A percentile compares a stretch with the other conserved stretches of the same genome.
phyloP scores from a whole-genome alignment of 1,284 basidiomycete genomes.

The Tylopilus sp. region DNA sequence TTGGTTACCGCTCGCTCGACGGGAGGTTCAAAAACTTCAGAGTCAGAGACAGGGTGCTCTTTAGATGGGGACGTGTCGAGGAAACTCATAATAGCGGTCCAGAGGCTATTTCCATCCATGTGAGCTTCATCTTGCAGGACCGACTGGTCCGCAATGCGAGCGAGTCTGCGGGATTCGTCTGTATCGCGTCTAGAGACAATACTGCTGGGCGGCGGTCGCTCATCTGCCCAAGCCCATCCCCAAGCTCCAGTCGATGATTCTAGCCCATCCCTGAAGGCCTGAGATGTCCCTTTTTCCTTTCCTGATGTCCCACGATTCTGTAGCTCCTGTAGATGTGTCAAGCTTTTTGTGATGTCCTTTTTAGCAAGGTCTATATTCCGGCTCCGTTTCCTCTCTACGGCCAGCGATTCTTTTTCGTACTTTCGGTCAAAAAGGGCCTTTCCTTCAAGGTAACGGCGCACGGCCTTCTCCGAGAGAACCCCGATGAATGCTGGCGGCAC shows the following conservation, averaged over 20 bases:
- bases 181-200: slow-evolving; percentile 78
- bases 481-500: slow-evolving; percentile 67
- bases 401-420: slow-evolving; percentile 51
- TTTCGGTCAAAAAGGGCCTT: slow-evolving; percentile 56
- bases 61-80: slow-evolving; percentile 44
- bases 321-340: slow-evolving; percentile 42
- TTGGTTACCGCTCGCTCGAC: not conserved
- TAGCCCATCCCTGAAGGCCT: slow-evolving; percentile 48
- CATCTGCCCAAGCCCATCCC: slow-evolving; percentile 75
- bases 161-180: slow-evolving; percentile 65
- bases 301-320: slow-evolving; percentile 23
- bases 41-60: slow-evolving; percentile 14
- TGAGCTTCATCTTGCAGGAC: slow-evolving; percentile 52
- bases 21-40: slow-evolving; percentile 9
- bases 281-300: slow-evolving; percentile 31
- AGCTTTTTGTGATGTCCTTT: slow-evolving; percentile 50
- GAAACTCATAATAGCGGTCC: slow-evolving; percentile 61
- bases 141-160: slow-evolving; percentile 64
- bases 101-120: slow-evolving; percentile 65
- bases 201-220: slow-evolving; percentile 76
- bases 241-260: slow-evolving; percentile 48
- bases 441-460: slow-evolving; percentile 63
- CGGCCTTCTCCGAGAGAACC: slow-evolving; percentile 58
- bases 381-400: slow-evolving; percentile 57
- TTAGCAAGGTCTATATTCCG: slow-evolving; percentile 58